Conservation (phyloP, 2,329 filamentous ascomycete species). For the Paraphoma sp. region DNA sequence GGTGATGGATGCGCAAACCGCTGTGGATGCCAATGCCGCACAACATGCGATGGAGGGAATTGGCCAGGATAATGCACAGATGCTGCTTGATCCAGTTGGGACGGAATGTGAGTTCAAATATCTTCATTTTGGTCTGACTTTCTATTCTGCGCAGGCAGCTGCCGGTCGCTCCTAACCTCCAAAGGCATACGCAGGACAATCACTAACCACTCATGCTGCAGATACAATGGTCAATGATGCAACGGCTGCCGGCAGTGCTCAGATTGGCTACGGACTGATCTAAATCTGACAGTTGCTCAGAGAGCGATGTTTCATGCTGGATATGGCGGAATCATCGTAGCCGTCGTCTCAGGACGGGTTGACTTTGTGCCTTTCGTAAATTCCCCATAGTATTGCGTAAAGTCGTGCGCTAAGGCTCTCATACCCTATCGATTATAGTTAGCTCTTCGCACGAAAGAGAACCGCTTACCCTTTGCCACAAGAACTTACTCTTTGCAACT, state of each 20-base stretch:
- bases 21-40: constrained; percentile 5
- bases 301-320: not conserved
- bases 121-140: not conserved
- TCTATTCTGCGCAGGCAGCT: no score
- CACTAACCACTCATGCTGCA: not conserved
- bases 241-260: not conserved
- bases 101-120: constrained; percentile 12
- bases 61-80: constrained; percentile 8
- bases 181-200: not conserved
- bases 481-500: not conserved
- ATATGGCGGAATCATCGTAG: not conserved
- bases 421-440: not conserved
- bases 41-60: constrained; percentile 3
- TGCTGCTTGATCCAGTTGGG: constrained; percentile 10
- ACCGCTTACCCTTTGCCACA: no score
- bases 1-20: constrained; percentile 1
- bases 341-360: not conserved
- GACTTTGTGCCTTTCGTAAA: not conserved
- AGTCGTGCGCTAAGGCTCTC: not conserved
- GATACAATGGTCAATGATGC: not conserved
- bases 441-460: not conserved
- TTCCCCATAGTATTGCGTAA: not conserved
- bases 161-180: no score
- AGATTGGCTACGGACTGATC: not conserved
- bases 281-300: not conserved